Conservation (phyloP, 768 basidiomycete genomes). For the Russula dissimulans region DNA sequence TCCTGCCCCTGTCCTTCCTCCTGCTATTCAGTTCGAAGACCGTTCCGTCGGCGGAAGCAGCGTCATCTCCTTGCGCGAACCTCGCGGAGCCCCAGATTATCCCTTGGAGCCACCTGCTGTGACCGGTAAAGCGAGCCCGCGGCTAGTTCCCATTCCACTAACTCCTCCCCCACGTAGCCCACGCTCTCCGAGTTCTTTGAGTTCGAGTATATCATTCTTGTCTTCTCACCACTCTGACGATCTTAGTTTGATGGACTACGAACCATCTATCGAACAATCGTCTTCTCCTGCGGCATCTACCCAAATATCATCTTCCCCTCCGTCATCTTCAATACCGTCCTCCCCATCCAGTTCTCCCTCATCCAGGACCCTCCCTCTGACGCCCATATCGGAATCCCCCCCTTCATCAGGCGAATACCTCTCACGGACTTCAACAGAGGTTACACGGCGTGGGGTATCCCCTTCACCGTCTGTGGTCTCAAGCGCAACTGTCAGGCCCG, state of each 20-base stretch:
- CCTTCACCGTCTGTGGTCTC: conserved; percentile 28
- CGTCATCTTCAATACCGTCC: conserved; percentile 30
- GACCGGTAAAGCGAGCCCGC: conserved; percentile 1
- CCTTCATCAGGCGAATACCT: conserved; percentile 28
- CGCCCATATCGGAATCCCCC: conserved; percentile 14
- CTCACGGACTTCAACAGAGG: conserved; percentile 29
- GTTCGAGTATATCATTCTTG: conserved; percentile 35
- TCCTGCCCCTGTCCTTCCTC: conserved; percentile 1
- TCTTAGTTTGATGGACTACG: conserved; percentile 35
- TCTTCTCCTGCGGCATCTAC: neutral
- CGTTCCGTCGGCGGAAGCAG: conserved; percentile 26
- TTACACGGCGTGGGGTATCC: conserved; percentile 20
- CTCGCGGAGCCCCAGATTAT: conserved; percentile 18
- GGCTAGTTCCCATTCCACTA: conserved; percentile 27
- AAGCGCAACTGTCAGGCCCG: conserved; percentile 30
- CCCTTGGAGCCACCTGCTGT: conserved; percentile 2
- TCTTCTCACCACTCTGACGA: conserved; percentile 73
- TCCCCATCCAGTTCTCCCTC: conserved; percentile 21
- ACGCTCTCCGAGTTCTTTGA: conserved; percentile 33
- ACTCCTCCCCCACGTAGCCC: conserved; percentile 37
- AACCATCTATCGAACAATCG: conserved; percentile 22
- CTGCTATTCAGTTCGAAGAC: neutral
- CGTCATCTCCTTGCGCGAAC: conserved; percentile 25
- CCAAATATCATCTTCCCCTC: conserved; percentile 25
- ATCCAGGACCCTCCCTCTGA: conserved; percentile 3